phyloP scores from a whole-genome alignment of 2,329 filamentous ascomycete genomes.

The Thielaviopsis musarum region DNA sequence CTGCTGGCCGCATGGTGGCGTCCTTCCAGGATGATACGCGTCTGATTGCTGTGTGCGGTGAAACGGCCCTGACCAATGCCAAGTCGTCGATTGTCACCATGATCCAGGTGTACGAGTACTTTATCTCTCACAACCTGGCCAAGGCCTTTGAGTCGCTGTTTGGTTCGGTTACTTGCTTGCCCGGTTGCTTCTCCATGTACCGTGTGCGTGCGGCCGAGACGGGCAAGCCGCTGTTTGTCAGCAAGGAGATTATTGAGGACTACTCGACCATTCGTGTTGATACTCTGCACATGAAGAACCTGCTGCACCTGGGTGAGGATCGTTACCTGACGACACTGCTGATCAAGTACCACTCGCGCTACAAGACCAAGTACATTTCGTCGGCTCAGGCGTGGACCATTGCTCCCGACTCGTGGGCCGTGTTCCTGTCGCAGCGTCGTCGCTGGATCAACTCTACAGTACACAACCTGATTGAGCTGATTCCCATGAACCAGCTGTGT shows the following conservation, averaged over 20 bases:
- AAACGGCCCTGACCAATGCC: conserved; percentile 91
- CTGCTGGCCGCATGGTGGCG: too few species aligned
- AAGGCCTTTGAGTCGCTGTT: conserved; percentile 98
- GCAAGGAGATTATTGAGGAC: conserved; percentile 71
- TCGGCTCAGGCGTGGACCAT: conserved; percentile 89
- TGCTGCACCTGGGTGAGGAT: conserved; percentile 88
- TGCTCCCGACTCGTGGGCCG: conserved; percentile 84
- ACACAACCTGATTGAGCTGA: conserved; percentile 84
- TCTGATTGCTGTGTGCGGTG: conserved; percentile 86
- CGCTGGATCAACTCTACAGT: conserved; percentile 99
- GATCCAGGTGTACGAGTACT: conserved; percentile 99
- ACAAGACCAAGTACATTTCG: conserved; percentile 91
- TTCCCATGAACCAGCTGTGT: conserved; percentile 82
- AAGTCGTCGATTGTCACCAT: conserved; percentile 96
- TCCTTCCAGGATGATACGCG: conserved; percentile 80
- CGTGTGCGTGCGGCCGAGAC: conserved; percentile 85
- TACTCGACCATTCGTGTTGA: conserved; percentile 74
- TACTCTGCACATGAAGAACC: conserved; percentile 92
- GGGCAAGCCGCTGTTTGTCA: conserved; percentile 85
- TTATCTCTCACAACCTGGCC: conserved; percentile 89
- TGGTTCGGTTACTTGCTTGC: conserved; percentile 94
- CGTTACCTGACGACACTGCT: conserved; percentile 93
- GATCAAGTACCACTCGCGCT: conserved; percentile 91
- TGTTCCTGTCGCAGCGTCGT: conserved; percentile 91
- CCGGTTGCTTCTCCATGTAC: conserved; percentile 99